Evolutionary conservation across 352 stramenopile species (phyloP).

Genomic region (Achlya hypogyna): DNA sequence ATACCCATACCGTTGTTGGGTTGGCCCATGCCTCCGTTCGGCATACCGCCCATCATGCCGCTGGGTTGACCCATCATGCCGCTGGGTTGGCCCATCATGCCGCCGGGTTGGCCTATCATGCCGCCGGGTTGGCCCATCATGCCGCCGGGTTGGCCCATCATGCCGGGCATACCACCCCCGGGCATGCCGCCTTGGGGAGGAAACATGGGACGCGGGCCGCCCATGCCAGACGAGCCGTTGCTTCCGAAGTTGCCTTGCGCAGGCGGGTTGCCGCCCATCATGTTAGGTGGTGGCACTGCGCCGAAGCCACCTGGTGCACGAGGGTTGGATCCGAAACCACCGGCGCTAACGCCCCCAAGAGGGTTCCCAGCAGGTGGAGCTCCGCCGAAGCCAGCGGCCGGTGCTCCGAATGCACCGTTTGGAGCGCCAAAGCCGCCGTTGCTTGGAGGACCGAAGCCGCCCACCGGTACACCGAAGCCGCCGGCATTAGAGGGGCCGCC

Average conservation of each 20-base stretch:
- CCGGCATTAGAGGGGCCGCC: not conserved
- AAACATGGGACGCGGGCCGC: conserved; percentile 1
- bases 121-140: not conserved
- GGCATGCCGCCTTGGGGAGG: not conserved
- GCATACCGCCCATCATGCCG: not conserved
- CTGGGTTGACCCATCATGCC: not conserved
- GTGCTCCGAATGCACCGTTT: not conserved
- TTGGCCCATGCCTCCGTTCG: not conserved
- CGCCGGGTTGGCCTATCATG: not conserved
- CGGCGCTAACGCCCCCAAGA: not conserved
- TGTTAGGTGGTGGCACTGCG: not conserved
- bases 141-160: not conserved
- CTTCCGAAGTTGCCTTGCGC: conserved; percentile 6
- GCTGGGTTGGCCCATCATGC: not conserved
- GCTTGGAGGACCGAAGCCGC: not conserved
- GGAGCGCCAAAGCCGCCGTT: not conserved
- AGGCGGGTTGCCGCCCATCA: not conserved
- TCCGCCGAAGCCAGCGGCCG: not conserved
- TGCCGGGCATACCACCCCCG: no score
- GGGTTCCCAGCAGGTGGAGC: not conserved
- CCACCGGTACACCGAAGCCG: not conserved
- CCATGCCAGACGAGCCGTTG: conserved; percentile 4
- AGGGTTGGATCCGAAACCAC: not conserved
- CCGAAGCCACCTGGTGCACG: not conserved
- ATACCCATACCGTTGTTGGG: not conserved